Conservation (phyloP, 73 alveolate species). For the Tetrahymena borealis region DNA sequence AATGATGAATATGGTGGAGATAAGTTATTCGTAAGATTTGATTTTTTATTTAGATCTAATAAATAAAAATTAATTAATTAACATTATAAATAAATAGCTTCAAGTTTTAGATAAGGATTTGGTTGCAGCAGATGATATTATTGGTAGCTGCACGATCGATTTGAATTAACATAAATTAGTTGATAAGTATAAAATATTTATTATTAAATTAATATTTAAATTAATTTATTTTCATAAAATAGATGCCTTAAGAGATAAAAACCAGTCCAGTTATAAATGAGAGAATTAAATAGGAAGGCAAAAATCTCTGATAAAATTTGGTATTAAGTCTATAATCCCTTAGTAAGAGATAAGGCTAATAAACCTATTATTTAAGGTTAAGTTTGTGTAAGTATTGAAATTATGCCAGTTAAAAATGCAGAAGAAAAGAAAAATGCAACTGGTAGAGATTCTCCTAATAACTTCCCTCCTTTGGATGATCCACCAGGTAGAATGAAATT, state of each 20-base stretch:
- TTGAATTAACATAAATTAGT: slow-evolving; percentile 54
- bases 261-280: slow-evolving; percentile 38
- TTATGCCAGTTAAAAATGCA: slow-evolving; percentile 50
- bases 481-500: slow-evolving; percentile 68
- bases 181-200: slow-evolving; percentile 26
- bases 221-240: not conserved
- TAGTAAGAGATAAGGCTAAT: slow-evolving; percentile 53
- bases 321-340: slow-evolving; percentile 56
- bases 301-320: slow-evolving; percentile 46
- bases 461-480: slow-evolving; percentile 59
- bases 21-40: slow-evolving; percentile 17
- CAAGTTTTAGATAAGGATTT: slow-evolving; percentile 71
- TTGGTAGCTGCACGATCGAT: slow-evolving; percentile 53
- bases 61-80: not conserved
- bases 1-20: slow-evolving; percentile 71
- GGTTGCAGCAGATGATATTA: slow-evolving; percentile 64
- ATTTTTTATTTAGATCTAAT: not conserved
- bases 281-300: slow-evolving; percentile 30
- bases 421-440: slow-evolving; percentile 50
- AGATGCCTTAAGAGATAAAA: slow-evolving; percentile 50
- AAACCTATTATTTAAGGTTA: slow-evolving; percentile 60
- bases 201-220: not conserved
- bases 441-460: slow-evolving; percentile 75
- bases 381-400: slow-evolving; percentile 49
- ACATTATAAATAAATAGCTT: not conserved